These are phyloP conservation scores for Penicillium verhagenii DNA, from an alignment of 495 filamentous ascomycete genomes.

Conservation along the genomic window DNA sequence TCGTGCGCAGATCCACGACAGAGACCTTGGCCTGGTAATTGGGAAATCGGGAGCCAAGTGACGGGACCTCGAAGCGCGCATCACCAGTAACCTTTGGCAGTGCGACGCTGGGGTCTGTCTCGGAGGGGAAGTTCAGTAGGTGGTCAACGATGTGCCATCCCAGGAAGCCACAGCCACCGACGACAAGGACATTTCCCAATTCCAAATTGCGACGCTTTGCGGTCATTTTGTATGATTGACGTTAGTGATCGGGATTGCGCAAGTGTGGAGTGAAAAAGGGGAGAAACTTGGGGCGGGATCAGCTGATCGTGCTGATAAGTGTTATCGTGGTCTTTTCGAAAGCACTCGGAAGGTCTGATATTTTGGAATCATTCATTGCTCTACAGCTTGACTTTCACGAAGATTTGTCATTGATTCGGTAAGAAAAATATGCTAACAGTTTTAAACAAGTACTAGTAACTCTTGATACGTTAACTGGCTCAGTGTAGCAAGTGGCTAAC, in stretches of 20 bases:
- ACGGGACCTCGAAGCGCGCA: conserved; percentile 41
- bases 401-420: no score
- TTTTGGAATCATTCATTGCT: no score
- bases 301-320: conserved; percentile 19
- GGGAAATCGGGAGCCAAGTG: conserved; percentile 41
- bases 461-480: no score
- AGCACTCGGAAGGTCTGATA: neutral
- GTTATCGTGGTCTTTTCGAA: conserved; percentile 3
- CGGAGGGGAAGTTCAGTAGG: conserved; percentile 52
- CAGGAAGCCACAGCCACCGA: conserved; percentile 59
- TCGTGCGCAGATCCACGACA: conserved; percentile 83
- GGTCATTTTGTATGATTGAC: conserved; percentile 28
- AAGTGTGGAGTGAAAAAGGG: conserved; percentile 17
- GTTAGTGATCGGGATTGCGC: neutral
- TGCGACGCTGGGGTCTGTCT: conserved; percentile 43
- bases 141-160: conserved; percentile 60
- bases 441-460: no score
- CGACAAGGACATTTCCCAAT: conserved; percentile 51
- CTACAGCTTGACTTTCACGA: neutral
- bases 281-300: conserved; percentile 15
- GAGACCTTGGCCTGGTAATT: conserved; percentile 57
- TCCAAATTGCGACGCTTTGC: conserved; percentile 35
- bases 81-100: conserved; percentile 40
- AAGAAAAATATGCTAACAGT: no score
- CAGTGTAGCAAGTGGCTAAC: no score